phyloP scores from a whole-genome alignment of 2,329 filamentous ascomycete species.

The Fusarium coffeatum region DNA sequence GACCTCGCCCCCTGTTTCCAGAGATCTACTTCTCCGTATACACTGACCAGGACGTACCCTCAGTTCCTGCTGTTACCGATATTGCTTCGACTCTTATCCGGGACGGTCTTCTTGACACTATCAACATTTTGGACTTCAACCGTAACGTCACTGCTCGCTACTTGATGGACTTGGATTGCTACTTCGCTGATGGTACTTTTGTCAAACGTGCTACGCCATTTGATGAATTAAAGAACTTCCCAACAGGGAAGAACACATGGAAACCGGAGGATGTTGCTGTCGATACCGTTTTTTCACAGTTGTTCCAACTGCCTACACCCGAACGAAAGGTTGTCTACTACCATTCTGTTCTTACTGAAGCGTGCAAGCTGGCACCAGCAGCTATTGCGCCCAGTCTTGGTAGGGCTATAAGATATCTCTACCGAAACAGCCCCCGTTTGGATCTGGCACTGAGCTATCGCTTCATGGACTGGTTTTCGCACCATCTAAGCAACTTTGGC shows the following conservation, averaged over 20 bases:
- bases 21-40: conserved; percentile 97
- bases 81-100: conserved; percentile 86
- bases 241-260: conserved; percentile 79
- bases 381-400: conserved; percentile 96
- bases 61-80: conserved; percentile 80
- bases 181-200: conserved; percentile 90
- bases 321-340: conserved; percentile 98
- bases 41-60: conserved; percentile 84
- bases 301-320: conserved; percentile 86
- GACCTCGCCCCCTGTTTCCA: conserved; percentile 82
- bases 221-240: conserved; percentile 82
- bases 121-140: conserved; percentile 95
- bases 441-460: conserved; percentile 88
- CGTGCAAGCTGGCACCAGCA: conserved; percentile 93
- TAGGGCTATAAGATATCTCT: conserved; percentile 90
- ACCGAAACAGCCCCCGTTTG: conserved; percentile 82
- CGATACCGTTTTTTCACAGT: conserved; percentile 96
- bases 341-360: conserved; percentile 92
- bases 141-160: conserved; percentile 87
- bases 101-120: conserved; percentile 88
- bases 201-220: conserved; percentile 93
- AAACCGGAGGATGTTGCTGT: conserved; percentile 97
- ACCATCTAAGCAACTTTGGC: conserved; percentile 98
- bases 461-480: conserved; percentile 97
- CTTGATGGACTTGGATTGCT: conserved; percentile 93